Percentiles rank a stretch among this genome's conserved stretches.
phyloP scores from a whole-genome alignment of 306 rosid species.

The Prunus salicina region DNA sequence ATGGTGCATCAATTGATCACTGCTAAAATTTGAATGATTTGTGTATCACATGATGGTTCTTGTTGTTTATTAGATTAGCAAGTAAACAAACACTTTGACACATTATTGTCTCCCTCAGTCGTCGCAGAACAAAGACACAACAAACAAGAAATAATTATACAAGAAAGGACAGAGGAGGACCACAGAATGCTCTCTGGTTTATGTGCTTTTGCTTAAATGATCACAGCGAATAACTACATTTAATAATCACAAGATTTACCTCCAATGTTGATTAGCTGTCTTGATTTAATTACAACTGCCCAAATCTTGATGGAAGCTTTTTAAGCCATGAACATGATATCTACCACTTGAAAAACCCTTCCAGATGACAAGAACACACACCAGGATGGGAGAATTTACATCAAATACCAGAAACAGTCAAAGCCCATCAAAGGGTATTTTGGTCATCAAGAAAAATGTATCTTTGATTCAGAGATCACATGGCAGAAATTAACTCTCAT shows the following conservation, averaged over 20 bases:
- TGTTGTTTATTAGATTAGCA: slow-evolving; percentile 31
- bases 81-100: slow-evolving; percentile 29
- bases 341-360: slow-evolving; percentile 36
- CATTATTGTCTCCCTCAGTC: slow-evolving; percentile 62
- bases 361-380: slow-evolving; percentile 40
- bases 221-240: slow-evolving; percentile 34
- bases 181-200: slow-evolving; percentile 43
- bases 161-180: slow-evolving; percentile 44
- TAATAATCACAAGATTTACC: slow-evolving; percentile 62
- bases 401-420: slow-evolving; percentile 30
- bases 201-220: slow-evolving; percentile 38
- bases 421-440: slow-evolving; percentile 38
- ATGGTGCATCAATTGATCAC: not conserved
- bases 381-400: slow-evolving; percentile 29
- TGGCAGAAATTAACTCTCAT: slow-evolving; percentile 74
- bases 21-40: not conserved
- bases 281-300: slow-evolving; percentile 57
- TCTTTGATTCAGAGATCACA: slow-evolving; percentile 63
- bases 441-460: slow-evolving; percentile 35
- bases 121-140: slow-evolving; percentile 28
- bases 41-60: slow-evolving; percentile 37
- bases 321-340: slow-evolving; percentile 48
- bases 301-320: slow-evolving; percentile 75
- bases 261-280: slow-evolving; percentile 72
- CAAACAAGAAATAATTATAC: slow-evolving; percentile 12